Conservation (phyloP, 148 eudicot genomes). For the Camellia japonica region DNA sequence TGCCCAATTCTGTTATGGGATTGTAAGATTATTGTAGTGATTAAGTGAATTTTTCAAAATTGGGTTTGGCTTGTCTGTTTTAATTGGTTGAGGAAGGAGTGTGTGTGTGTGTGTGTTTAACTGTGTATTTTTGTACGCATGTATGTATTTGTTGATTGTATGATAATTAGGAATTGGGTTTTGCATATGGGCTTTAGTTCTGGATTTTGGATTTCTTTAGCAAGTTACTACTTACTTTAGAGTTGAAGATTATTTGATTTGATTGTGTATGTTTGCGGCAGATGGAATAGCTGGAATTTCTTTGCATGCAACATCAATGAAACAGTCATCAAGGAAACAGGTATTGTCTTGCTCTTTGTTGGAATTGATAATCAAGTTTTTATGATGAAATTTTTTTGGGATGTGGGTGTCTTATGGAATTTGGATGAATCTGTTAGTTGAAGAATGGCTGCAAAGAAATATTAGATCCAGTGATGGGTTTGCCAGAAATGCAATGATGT, state of each 20-base stretch:
- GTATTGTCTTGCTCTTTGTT: slow-evolving; percentile 31
- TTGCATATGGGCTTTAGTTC: background rate
- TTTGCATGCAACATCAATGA: slow-evolving; percentile 84
- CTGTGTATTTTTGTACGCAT: background rate
- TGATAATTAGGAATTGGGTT: background rate
- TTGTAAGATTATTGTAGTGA: background rate
- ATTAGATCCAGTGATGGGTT: background rate
- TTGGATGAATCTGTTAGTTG: background rate
- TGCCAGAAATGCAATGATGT: background rate
- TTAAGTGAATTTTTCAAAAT: background rate
- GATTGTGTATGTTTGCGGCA: slow-evolving; percentile 34
- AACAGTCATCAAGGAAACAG: slow-evolving; percentile 86
- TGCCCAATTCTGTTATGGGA: background rate
- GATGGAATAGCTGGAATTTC: slow-evolving; percentile 99
- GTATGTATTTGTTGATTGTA: background rate
- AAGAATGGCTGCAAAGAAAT: background rate
- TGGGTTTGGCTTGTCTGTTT: background rate
- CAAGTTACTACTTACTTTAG: background rate
- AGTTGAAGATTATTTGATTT: background rate
- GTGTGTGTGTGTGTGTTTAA: background rate
- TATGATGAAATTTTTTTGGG: background rate
- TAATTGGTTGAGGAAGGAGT: background rate
- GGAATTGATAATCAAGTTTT: background rate
- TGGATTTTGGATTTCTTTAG: background rate
- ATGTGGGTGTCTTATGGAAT: background rate